phyloP scores from a whole-genome alignment of 257 asterid genomes.

The Penstemon newberryi region DNA sequence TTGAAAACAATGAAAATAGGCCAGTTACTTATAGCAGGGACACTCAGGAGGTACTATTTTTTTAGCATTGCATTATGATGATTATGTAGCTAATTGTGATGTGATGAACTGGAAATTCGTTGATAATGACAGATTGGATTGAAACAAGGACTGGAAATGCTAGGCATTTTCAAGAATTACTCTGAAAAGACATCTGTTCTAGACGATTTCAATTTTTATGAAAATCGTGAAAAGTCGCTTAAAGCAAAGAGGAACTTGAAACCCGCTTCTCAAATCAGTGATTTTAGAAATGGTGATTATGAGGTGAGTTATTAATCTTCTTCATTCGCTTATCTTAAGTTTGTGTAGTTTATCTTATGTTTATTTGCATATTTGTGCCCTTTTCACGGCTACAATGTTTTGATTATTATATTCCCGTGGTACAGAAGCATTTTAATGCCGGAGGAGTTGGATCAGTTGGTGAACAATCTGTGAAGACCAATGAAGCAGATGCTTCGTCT shows the following conservation, averaged over 20 bases:
- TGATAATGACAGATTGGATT: slow-evolving; percentile 47
- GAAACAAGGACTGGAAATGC: slow-evolving; percentile 78
- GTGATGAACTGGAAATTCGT: not conserved
- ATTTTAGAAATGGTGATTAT: slow-evolving; percentile 25
- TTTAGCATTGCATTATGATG: not conserved
- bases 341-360: not conserved
- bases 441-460: slow-evolving; percentile 31
- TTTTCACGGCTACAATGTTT: not conserved
- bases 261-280: slow-evolving; percentile 32
- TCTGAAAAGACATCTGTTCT: slow-evolving; percentile 55
- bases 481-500: slow-evolving; percentile 36
- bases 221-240: slow-evolving; percentile 59
- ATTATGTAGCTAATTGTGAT: not conserved
- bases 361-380: not conserved
- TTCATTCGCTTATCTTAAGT: no score
- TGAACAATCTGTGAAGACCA: slow-evolving; percentile 33
- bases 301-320: slow-evolving; percentile 35
- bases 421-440: slow-evolving; percentile 43
- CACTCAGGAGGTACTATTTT: slow-evolving; percentile 71
- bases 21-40: slow-evolving; percentile 77
- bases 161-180: slow-evolving; percentile 63
- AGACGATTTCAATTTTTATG: slow-evolving; percentile 74
- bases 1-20: slow-evolving; percentile 72
- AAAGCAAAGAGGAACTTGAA: slow-evolving; percentile 43
- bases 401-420: not conserved